Base-by-base conservation (phyloP, 2,329 filamentous ascomycete genomes). In the Trichoderma aggressivum region DNA sequence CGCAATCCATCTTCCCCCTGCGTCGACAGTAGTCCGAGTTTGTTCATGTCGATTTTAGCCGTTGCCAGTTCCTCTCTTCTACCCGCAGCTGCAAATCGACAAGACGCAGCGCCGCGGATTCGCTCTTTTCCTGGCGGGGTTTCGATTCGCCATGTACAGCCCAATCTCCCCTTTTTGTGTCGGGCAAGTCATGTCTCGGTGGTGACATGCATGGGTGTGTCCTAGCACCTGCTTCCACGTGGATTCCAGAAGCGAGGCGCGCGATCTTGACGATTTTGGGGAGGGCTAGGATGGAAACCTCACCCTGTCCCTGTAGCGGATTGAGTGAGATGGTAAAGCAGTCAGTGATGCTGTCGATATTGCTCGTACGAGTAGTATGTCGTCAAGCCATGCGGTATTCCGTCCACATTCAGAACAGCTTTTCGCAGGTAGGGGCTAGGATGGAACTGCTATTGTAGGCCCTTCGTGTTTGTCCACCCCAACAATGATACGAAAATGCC, bases 201-300 rank as follows among this genome's bases (percentile, higher is more conserved):
- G 66, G 55, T 69, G 56, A 69, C 56, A 69, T 69, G 21, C 66
- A 58, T 69, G 56, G 66, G 30, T 61, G 28, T 5, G 24, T 50
- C 66, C 56, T 60, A 68, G 64, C 66, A 69, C 55, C 32, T 26
- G 24, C 30, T 69, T 60, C 66, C 66, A 69, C 66, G 66, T 69
- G 66, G 66, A 60, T 69, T 69, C 66, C 55, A 69, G 66, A 69
- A 69, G 66, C 66, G 66, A 69, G 65, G 55, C 56, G 55, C 66
- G 55, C 66, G 66, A 69, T 69, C 66, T 69, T 53, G 58, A 66
- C 63, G 50, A 28, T 56, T 66, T 56, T 66, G 63, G 50, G 63
- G 47, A 66, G 30, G 30, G 62, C 47, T 39, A 60, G 56, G 36
- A 36, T 34, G 16, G 5, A 10, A n/a, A 50, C 47, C 14, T 21